Evolutionary conservation across 768 basidiomycete genomes (phyloP).

Genomic region (Russula sp.): DNA sequence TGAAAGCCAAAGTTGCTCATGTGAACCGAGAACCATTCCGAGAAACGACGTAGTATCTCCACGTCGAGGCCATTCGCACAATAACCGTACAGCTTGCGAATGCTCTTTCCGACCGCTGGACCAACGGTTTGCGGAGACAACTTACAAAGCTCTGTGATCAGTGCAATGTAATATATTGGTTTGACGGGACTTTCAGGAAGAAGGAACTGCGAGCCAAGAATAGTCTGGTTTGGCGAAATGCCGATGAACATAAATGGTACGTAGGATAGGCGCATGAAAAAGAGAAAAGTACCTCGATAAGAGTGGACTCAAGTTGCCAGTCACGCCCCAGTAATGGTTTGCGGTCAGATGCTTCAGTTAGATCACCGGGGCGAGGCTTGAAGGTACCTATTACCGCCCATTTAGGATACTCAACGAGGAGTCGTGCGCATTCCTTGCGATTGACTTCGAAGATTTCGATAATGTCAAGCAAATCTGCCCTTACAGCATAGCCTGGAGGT

Average conservation of each 20-base stretch:
- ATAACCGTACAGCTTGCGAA: constrained; percentile 75
- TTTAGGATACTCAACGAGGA: constrained; percentile 81
- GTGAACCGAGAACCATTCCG: constrained; percentile 94
- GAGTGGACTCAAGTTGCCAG: constrained; percentile 85
- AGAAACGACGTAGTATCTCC: constrained; percentile 75
- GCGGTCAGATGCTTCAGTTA: constrained; percentile 46
- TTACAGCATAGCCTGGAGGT: constrained; percentile 75
- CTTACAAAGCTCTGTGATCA: constrained; percentile 94
- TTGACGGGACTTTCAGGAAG: constrained; percentile 77
- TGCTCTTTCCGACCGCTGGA: constrained; percentile 94
- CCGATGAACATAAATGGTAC: constrained; percentile 15
- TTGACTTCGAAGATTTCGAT: constrained; percentile 93
- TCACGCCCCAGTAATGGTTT: constrained; percentile 54
- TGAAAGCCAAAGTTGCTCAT: constrained; percentile 98
- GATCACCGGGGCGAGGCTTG: constrained; percentile 68
- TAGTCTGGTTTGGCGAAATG: constrained; percentile 46
- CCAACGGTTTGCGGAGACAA: constrained; percentile 90
- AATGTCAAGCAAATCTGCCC: constrained; percentile 69
- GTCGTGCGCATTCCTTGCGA: constrained; percentile 87
- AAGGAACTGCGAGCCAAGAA: constrained; percentile 69
- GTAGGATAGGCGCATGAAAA: background rate
- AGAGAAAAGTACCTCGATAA: constrained; percentile 65
- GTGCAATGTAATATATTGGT: constrained; percentile 78
- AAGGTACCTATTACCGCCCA: constrained; percentile 85
- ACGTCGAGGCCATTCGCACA: constrained; percentile 87